Base-by-base conservation (phyloP, 2,329 filamentous ascomycete genomes). In the Hymenoscyphus occultus region DNA sequence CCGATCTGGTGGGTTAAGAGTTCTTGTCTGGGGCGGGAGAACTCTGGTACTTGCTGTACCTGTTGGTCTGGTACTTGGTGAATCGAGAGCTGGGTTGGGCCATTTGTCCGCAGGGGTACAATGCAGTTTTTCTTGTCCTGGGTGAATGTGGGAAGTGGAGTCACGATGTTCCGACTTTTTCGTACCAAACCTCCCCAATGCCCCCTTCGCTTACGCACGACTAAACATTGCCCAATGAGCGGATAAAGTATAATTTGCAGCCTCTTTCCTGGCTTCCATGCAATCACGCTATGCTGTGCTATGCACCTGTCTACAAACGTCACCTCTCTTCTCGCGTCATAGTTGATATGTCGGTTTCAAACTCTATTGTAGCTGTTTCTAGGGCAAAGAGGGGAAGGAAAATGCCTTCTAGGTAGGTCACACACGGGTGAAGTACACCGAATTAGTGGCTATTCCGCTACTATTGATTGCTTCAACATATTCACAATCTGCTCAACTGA, bases 91-190 rank as follows among this genome's bases (percentile, higher is more conserved):
- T 31, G 39, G 7, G 35, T 40, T 14, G 35, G 28, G 39, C 58
- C 58, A 60, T 60, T 28, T 60, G 58, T 60, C 58, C 40, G 58
- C 58, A 19, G 58, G 58, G n/a, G 45, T 16, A 5, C 7, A 51
- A n/a, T 9, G 19, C 7, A 22, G 45, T 51, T 51, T 51, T 35
- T 35, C 35, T 35, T 7, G 35, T 35, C 5, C 35, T 35, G 35
- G 9, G 14, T 51, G 45, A 51, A 51, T 51, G 45, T 51, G 45
- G 45, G 19, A 51, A 51, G 45, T 51, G 45, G 45, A 51, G 45
- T 51, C 45, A 51, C 45, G 45, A 51, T 51, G 45, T 51, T n/a
- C n/a, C 35, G 5, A 10, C 6, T 35, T 35, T 35, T 35, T 35
- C 35, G 35, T 35, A 35, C 35, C 6, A 10, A 35, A 35, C 35